These are phyloP conservation scores for Marasmius tenuissimus DNA, from an alignment of 1,284 basidiomycete species.

Conservation along the genomic window DNA sequence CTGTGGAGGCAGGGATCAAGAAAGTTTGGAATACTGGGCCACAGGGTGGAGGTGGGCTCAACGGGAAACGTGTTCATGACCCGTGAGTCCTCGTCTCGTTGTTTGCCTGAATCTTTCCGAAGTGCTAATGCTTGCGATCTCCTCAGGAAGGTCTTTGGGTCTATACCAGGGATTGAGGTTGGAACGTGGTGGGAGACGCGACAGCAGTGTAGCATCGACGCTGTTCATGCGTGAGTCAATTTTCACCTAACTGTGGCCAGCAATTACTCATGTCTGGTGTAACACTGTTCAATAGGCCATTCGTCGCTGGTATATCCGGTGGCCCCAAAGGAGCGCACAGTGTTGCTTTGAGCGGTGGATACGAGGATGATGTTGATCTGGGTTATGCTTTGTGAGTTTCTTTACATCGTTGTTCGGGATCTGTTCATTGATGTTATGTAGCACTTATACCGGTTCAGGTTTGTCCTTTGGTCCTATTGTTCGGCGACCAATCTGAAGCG, in stretches of 20 bases:
- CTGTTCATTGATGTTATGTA: constrained; percentile 24
- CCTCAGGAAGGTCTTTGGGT: constrained; percentile 53
- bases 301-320: constrained; percentile 76
- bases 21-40: constrained; percentile 34
- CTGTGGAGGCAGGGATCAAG: constrained; percentile 35
- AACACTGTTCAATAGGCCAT: constrained; percentile 47
- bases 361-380: constrained; percentile 81
- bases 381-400: constrained; percentile 78
- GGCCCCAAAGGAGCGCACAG: constrained; percentile 72
- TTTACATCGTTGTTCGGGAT: not conserved
- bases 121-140: not conserved
- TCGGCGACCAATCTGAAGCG: not conserved
- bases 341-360: constrained; percentile 80
- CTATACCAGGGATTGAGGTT: constrained; percentile 72
- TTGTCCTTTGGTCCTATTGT: not conserved
- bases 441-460: constrained; percentile 79
- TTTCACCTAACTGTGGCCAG: not conserved
- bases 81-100: constrained; percentile 49
- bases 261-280: not conserved
- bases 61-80: constrained; percentile 49
- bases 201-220: constrained; percentile 66
- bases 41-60: constrained; percentile 31
- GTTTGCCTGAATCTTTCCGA: not conserved
- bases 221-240: constrained; percentile 69
- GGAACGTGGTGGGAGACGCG: constrained; percentile 81